phyloP scores from a whole-genome alignment of 2,329 filamentous ascomycete species.

The Sarocladium kiliense region DNA sequence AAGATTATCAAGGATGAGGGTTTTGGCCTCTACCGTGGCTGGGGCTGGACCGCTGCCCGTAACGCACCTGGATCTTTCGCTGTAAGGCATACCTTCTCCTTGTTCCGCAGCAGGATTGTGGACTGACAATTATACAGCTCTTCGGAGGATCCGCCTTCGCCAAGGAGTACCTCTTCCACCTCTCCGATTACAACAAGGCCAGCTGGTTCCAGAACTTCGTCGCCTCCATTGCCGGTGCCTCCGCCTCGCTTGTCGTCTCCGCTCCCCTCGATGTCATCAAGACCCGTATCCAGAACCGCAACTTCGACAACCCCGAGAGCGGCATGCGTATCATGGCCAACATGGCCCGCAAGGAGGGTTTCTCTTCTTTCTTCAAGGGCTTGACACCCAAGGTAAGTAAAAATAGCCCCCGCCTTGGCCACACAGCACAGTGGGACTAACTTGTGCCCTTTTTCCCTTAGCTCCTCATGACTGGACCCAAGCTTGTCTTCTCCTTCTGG shows the following conservation, averaged over 20 bases:
- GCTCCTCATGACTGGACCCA: constrained; percentile 97
- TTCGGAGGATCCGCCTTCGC: constrained; percentile 97
- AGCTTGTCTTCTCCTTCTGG: constrained; percentile 99
- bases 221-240: constrained; percentile 90
- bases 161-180: constrained; percentile 89
- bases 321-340: constrained; percentile 87
- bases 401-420: not conserved
- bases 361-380: constrained; percentile 92
- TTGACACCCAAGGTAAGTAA: constrained; percentile 74
- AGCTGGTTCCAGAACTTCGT: constrained; percentile 96
- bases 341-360: constrained; percentile 89
- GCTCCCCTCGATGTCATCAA: constrained; percentile 96
- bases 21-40: constrained; percentile 91
- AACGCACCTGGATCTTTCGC: constrained; percentile 97
- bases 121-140: constrained; percentile 50
- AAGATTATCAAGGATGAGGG: constrained; percentile 91
- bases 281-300: constrained; percentile 95
- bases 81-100: constrained; percentile 47
- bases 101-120: not conserved
- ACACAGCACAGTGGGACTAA: not conserved
- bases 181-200: constrained; percentile 93
- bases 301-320: constrained; percentile 96
- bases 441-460: constrained; percentile 21
- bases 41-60: constrained; percentile 94
- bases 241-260: constrained; percentile 92